Percentiles rank a stretch among this genome's conserved stretches.
Evolutionary conservation across 129 eudicot species (phyloP).

Genomic region (Ambrosia artemisiifolia): DNA sequence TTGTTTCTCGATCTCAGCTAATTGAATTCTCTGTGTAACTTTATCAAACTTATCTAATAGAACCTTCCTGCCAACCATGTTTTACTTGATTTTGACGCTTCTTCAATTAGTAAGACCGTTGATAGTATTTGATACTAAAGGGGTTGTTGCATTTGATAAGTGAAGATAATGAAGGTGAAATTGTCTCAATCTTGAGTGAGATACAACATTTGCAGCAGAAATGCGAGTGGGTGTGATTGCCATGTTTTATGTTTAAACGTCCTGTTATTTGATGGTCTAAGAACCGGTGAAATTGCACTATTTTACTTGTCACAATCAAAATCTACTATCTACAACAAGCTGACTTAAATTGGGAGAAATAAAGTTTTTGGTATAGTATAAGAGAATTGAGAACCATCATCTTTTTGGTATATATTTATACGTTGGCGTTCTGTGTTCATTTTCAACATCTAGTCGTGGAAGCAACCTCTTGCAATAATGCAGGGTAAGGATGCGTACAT

Average conservation of each 20-base stretch:
- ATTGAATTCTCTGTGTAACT: conserved; percentile 21
- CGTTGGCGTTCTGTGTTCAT: no score
- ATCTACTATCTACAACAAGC: no score
- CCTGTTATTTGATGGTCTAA: no score
- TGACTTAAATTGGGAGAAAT: no score
- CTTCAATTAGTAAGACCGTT: background rate
- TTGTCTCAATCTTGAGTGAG: background rate
- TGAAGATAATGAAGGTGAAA: conserved; percentile 14
- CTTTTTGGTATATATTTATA: no score
- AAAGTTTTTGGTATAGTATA: no score
- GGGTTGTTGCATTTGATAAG: conserved; percentile 22
- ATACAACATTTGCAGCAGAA: conserved; percentile 24
- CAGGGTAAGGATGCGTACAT: no score
- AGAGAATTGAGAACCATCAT: no score
- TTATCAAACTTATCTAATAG: background rate
- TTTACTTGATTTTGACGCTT: background rate
- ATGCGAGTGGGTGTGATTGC: conserved; percentile 31
- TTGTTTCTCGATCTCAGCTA: conserved; percentile 38
- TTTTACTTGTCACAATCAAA: no score
- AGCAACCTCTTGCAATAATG: no score
- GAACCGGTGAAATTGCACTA: no score
- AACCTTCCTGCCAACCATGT: conserved; percentile 34
- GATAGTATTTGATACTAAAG: background rate
- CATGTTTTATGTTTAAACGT: conserved; percentile 26
- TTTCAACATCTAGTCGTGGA: no score